Evolutionary conservation across 495 filamentous ascomycete genomes (phyloP).

Genomic region (Astrothelium subdiscretum): DNA sequence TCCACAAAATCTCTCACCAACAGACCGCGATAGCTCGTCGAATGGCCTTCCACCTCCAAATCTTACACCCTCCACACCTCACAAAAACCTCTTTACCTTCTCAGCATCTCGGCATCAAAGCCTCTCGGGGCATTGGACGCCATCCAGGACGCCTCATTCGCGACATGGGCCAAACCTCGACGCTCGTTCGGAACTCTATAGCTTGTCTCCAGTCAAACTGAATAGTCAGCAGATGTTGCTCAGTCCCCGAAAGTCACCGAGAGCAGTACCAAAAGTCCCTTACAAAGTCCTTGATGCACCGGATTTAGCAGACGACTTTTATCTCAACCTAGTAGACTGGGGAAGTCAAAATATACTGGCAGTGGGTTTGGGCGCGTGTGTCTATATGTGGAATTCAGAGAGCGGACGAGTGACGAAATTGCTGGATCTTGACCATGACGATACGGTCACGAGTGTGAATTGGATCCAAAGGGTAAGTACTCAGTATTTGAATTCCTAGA

Average conservation of each 20-base stretch:
- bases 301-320: conserved; percentile 93
- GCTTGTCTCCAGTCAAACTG: conserved; percentile 78
- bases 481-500: neutral
- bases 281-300: conserved; percentile 97
- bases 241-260: conserved; percentile 73
- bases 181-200: conserved; percentile 82
- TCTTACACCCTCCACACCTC: conserved; percentile 83
- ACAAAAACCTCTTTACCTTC: conserved; percentile 94
- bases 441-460: conserved; percentile 88
- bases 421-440: conserved; percentile 73
- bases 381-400: conserved; percentile 98
- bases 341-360: conserved; percentile 89
- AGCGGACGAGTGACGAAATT: conserved; percentile 80
- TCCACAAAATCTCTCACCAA: conserved; percentile 50
- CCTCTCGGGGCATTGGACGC: conserved; percentile 45
- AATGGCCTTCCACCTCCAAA: conserved; percentile 48
- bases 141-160: neutral
- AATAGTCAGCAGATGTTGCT: conserved; percentile 85
- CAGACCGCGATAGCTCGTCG: conserved; percentile 51
- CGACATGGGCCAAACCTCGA: conserved; percentile 71
- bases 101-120: conserved; percentile 64
- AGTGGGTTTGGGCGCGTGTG: conserved; percentile 80
- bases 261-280: conserved; percentile 87
- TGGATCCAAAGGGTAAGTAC: conserved; percentile 75
- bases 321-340: conserved; percentile 95